Evolutionary conservation across 2,329 filamentous ascomycete species (phyloP), one percentile per base, ranked within the genome.

Genomic region (Talaromyces pinophilus): DNA sequence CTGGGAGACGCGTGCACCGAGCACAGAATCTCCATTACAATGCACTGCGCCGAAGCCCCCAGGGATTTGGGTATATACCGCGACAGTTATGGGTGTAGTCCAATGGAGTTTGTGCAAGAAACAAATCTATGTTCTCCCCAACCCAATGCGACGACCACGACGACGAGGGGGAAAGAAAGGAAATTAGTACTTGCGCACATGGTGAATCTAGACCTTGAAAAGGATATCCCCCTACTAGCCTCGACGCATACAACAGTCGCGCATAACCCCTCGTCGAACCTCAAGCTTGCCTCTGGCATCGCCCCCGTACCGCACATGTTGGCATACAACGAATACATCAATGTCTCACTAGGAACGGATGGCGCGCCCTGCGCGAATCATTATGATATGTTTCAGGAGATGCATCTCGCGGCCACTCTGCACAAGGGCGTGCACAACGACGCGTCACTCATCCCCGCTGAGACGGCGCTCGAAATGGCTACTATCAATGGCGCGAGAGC

Each of bases 311-410:
- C 81, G 0, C 73, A 77, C 11, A 77, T 84, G 75, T 68, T 82
- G 1, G 25, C 38, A n/a, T n/a, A 46, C 15, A 4, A 6, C 2
- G 6, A 40, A 13, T 17, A 42, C 1, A 77, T 84, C 4, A 83
- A 82, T 66, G 79, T 84, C 2, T 72, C 73, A 2, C 72, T 84
- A 11, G 83, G 83, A 0, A 84, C 82, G 3, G 83, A 85, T 68
- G 82, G 82, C 0, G 82, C 82, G 5, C 82, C 82, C 1, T 84
- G 82, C 70, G 79, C 79, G 30, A 83, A 83, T 69, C 78, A 80
- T 10, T 82, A 82, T 71, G 82, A 83, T 63, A 80, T 83, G 78
- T 72, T 84, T 19, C 79, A 79, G 30, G 82, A 84, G 71, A 84
- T 83, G 81, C 80, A 81, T 63, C 70, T 84, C 1, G 81, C 82